Evolutionary conservation across 2,329 filamentous ascomycete species (phyloP).

Genomic region (Xylariaceae sp.): DNA sequence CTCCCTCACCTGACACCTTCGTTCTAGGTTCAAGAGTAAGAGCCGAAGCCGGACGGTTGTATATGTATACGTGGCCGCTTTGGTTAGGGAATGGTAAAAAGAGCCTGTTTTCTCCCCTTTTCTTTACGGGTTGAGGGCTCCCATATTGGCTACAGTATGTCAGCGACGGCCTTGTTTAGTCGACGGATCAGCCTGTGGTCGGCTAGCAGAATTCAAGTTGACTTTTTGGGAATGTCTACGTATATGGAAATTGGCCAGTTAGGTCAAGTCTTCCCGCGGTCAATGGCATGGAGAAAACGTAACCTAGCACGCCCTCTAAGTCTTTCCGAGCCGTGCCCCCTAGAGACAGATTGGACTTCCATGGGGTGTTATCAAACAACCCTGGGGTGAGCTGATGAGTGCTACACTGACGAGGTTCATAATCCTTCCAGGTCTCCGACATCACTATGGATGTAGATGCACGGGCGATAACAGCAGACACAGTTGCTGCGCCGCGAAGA

Average conservation of each 20-base stretch:
- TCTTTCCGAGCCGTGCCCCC: conserved; percentile 12
- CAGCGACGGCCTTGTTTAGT: no score
- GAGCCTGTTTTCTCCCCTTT: no score
- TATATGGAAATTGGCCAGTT: not conserved
- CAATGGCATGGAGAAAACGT: conserved; percentile 2
- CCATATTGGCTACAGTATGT: no score
- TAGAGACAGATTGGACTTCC: conserved; percentile 1
- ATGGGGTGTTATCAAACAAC: conserved; percentile 1
- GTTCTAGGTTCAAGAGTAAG: no score
- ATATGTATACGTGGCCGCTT: no score
- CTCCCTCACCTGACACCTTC: no score
- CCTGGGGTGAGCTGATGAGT: conserved; percentile 10
- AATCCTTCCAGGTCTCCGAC: not conserved
- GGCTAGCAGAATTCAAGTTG: no score
- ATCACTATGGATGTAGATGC: conserved; percentile 1
- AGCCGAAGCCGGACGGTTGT: no score
- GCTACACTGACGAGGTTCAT: not conserved
- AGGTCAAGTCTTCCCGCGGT: not conserved
- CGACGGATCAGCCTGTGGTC: no score
- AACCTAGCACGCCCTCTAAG: conserved; percentile 4
- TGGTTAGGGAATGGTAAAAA: no score
- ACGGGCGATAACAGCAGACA: conserved; percentile 5
- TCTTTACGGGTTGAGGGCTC: no score
- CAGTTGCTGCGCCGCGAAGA: conserved; percentile 11
- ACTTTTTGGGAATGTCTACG: no score